These are phyloP conservation scores for Bolboschoenoplectus hybrid DNA, from an alignment of 202 grass and related monocot genomes.

Conservation along the genomic window DNA sequence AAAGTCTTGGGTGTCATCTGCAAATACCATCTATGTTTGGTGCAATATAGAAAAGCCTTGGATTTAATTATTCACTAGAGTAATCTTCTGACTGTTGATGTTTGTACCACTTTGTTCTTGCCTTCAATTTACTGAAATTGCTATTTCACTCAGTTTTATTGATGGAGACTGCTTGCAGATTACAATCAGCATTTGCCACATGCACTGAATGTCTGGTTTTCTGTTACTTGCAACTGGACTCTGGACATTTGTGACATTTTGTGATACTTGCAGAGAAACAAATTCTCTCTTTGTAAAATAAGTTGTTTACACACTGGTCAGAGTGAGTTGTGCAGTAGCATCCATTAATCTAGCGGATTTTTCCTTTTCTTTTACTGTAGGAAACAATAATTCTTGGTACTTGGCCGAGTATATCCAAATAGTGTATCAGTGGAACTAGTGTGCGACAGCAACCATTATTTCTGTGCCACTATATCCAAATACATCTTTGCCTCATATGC, in stretches of 20 bases:
- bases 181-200: too few species aligned
- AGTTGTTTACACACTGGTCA: neutral
- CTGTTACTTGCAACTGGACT: too few species aligned
- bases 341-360: neutral
- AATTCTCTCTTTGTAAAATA: neutral
- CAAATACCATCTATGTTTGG: too few species aligned
- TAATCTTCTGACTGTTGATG: too few species aligned
- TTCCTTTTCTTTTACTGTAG: neutral
- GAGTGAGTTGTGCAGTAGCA: neutral
- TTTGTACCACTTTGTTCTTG: too few species aligned
- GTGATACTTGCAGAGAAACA: neutral
- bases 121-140: too few species aligned
- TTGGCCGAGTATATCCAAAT: neutral
- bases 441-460: neutral
- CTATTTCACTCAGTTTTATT: too few species aligned
- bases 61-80: too few species aligned
- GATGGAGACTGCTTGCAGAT: too few species aligned
- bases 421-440: neutral
- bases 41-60: too few species aligned
- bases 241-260: neutral
- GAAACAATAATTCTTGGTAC: neutral
- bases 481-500: constrained; percentile 4
- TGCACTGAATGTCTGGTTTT: too few species aligned
- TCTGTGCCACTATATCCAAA: neutral
- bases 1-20: too few species aligned